Percentiles rank a stretch among this genome's conserved stretches.
Evolutionary conservation across 331 rosid species (phyloP).

Genomic region (Acacia pycnantha): DNA sequence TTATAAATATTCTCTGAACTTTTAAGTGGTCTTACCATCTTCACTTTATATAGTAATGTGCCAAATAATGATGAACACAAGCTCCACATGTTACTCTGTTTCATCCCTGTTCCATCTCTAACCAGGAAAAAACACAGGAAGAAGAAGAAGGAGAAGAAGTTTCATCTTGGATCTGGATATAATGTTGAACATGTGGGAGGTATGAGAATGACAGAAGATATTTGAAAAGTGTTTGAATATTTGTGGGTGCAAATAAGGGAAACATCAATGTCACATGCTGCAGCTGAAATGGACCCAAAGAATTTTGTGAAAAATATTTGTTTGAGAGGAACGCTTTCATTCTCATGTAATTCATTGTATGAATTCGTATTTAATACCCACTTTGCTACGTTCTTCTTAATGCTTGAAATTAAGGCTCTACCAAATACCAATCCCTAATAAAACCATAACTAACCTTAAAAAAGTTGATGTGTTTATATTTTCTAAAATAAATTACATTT

Average conservation of each 20-base stretch:
- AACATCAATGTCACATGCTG: constrained; percentile 15
- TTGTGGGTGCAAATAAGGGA: constrained; percentile 10
- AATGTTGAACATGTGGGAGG: neutral
- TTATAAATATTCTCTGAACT: too few relatives aligned
- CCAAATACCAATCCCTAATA: neutral
- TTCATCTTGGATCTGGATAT: neutral
- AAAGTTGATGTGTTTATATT: neutral
- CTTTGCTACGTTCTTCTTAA: neutral
- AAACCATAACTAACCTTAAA: neutral
- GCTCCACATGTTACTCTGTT: neutral
- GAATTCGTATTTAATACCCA: neutral
- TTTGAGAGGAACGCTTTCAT: neutral
- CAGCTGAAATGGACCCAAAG: neutral
- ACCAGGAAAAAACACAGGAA: neutral
- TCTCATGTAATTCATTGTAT: neutral
- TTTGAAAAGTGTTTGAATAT: neutral
- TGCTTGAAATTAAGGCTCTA: neutral
- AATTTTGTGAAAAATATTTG: neutral
- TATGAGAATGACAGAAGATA: constrained; percentile 12
- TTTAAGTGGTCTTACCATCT: too few relatives aligned
- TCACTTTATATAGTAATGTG: neutral
- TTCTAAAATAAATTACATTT: too few relatives aligned
- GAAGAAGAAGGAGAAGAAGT: too few relatives aligned
- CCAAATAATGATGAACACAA: neutral
- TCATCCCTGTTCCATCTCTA: neutral